phyloP scores from a whole-genome alignment of 2,329 filamentous ascomycete species.

The Aspergillus cejpii region DNA sequence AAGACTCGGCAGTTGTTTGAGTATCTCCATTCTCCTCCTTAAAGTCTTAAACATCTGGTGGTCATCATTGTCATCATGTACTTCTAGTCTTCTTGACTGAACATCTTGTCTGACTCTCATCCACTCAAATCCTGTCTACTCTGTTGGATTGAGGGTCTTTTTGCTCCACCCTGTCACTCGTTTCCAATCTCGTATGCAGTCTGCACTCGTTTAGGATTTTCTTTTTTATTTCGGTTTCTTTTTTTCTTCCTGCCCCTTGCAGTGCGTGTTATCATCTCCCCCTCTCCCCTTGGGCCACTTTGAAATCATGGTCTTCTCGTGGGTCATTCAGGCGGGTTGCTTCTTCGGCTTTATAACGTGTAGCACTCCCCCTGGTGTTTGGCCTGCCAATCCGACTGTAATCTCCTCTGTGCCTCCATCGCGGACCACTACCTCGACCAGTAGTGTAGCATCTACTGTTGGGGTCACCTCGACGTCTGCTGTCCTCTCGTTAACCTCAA shows the following conservation, averaged over 20 bases:
- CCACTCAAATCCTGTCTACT: background rate
- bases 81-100: too few species aligned
- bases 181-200: slow-evolving; percentile 3
- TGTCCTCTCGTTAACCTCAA: slow-evolving; percentile 7
- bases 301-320: slow-evolving; percentile 20
- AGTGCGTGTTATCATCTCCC: background rate
- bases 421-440: slow-evolving; percentile 6
- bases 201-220: slow-evolving; percentile 3
- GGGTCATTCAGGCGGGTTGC: slow-evolving; percentile 21
- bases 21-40: too few species aligned
- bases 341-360: slow-evolving; percentile 31
- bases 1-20: too few species aligned
- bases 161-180: slow-evolving; percentile 11
- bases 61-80: too few species aligned
- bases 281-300: slow-evolving; percentile 13
- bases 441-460: slow-evolving; percentile 5
- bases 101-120: too few species aligned
- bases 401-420: slow-evolving; percentile 16
- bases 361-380: slow-evolving; percentile 25
- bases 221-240: slow-evolving; percentile 5
- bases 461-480: slow-evolving; percentile 7
- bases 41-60: too few species aligned
- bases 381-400: slow-evolving; percentile 22
- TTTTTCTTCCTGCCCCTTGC: slow-evolving; percentile 9
- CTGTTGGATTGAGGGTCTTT: too few species aligned